A percentile compares a stretch with the other conserved stretches of the same genome.
Evolutionary conservation across 345 rosid species (phyloP).

Genomic region (Cardiospermum halicacabum): DNA sequence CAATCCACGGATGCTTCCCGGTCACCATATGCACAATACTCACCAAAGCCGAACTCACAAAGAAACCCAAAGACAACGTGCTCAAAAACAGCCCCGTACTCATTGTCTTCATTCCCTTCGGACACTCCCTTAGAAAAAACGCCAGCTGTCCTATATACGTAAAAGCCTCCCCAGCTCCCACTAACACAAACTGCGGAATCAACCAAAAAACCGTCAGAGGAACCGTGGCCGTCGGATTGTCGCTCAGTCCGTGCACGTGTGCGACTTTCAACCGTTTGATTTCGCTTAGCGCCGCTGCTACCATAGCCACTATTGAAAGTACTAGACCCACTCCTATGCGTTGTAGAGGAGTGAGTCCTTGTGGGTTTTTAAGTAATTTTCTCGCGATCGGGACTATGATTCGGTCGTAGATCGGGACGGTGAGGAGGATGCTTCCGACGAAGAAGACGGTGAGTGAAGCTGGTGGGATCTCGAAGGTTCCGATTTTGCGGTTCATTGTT

Average conservation of each 20-base stretch:
- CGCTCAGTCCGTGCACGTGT: constrained; percentile 26
- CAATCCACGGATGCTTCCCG: constrained; percentile 61
- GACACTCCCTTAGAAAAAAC: constrained; percentile 91
- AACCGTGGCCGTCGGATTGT: constrained; percentile 36
- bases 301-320: constrained; percentile 58
- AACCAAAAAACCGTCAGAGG: constrained; percentile 80
- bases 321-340: constrained; percentile 73
- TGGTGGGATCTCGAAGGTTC: constrained; percentile 67
- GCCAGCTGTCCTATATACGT: constrained; percentile 83
- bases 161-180: constrained; percentile 90
- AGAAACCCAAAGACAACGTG: constrained; percentile 84
- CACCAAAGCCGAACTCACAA: constrained; percentile 71
- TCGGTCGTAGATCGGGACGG: constrained; percentile 78
- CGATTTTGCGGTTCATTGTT: constrained; percentile 87
- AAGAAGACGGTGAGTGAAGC: constrained; percentile 77
- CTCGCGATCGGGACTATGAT: constrained; percentile 50
- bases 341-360: constrained; percentile 77
- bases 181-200: constrained; percentile 73
- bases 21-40: constrained; percentile 68
- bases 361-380: constrained; percentile 51
- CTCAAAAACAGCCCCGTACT: constrained; percentile 88
- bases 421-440: constrained; percentile 75
- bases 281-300: constrained; percentile 65
- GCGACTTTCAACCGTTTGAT: constrained; percentile 55
- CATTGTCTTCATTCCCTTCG: constrained; percentile 98